Conservation (phyloP, 257 asterid species). For the Rehmannia glutinosa region DNA sequence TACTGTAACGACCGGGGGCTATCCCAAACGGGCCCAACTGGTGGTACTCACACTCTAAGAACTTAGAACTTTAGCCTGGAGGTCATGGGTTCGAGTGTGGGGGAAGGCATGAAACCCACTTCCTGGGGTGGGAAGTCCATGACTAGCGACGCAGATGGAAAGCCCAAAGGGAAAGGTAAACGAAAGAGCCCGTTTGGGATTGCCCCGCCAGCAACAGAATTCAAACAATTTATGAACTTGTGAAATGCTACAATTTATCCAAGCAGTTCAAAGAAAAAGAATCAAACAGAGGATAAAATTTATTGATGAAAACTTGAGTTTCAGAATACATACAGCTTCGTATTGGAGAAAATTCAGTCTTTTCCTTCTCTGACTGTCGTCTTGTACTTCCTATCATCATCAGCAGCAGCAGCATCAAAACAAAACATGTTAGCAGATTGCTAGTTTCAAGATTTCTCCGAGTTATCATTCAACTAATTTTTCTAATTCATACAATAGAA, state of each 20-base stretch:
- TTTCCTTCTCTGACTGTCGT: conserved; percentile 65
- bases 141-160: too few species aligned
- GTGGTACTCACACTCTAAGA: too few species aligned
- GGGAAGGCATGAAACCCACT: too few species aligned
- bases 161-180: too few species aligned
- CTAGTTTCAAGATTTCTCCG: not conserved
- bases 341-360: conserved; percentile 68
- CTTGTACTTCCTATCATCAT: conserved; percentile 54
- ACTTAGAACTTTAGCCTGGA: too few species aligned
- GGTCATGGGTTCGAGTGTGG: too few species aligned
- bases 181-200: too few species aligned
- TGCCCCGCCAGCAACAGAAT: too few species aligned
- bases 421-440: conserved; percentile 2
- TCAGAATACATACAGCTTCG: conserved; percentile 69
- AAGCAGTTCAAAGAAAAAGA: not conserved
- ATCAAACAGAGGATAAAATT: too few species aligned
- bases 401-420: conserved; percentile 13
- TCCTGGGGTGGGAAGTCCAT: too few species aligned
- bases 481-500: not conserved
- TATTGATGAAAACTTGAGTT: conserved; percentile 6
- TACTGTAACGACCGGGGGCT: too few species aligned
- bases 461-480: not conserved
- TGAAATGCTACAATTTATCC: not conserved
- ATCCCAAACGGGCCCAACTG: too few species aligned
- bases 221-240: not conserved